Evolutionary conservation across 768 basidiomycete species (phyloP).

Genomic region (Sarcodon aspratus): DNA sequence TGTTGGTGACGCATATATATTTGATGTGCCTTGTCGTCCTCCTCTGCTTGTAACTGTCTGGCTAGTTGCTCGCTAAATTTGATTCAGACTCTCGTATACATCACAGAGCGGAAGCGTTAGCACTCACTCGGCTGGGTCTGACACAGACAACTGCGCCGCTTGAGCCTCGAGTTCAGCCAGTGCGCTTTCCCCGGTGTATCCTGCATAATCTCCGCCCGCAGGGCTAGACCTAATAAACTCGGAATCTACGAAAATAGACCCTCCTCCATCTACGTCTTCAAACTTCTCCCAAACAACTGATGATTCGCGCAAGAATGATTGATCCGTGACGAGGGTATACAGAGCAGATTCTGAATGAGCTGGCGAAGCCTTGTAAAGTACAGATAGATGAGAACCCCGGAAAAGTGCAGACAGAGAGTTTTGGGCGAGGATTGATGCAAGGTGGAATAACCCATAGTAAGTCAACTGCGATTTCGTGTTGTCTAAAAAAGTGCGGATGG

Average conservation of each 20-base stretch:
- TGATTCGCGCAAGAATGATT: slow-evolving; percentile 65
- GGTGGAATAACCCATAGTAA: slow-evolving; percentile 77
- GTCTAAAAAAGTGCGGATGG: slow-evolving; percentile 59
- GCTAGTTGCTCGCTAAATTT: slow-evolving; percentile 52
- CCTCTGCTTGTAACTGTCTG: slow-evolving; percentile 68
- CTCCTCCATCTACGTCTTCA: slow-evolving; percentile 77
- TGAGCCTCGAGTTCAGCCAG: slow-evolving; percentile 37
- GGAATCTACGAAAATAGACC: slow-evolving; percentile 68
- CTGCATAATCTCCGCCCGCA: slow-evolving; percentile 73
- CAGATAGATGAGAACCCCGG: slow-evolving; percentile 83
- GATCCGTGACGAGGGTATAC: slow-evolving; percentile 80
- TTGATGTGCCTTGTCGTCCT: slow-evolving; percentile 38
- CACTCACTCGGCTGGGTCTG: slow-evolving; percentile 54
- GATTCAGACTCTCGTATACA: not conserved
- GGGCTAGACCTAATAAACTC: slow-evolving; percentile 53
- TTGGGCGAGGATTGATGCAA: slow-evolving; percentile 36
- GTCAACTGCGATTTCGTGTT: slow-evolving; percentile 73
- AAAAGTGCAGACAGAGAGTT: slow-evolving; percentile 77
- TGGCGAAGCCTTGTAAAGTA: slow-evolving; percentile 52
- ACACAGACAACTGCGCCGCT: slow-evolving; percentile 24
- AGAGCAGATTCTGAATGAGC: slow-evolving; percentile 29
- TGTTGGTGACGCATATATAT: slow-evolving; percentile 22
- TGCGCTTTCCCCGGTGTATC: slow-evolving; percentile 54
- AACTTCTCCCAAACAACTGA: slow-evolving; percentile 86
- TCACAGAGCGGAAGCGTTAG: not conserved